These are phyloP conservation scores for Nakazawaea sp. DNA, from an alignment of 805 yeast genomes.

Conservation along the genomic window DNA sequence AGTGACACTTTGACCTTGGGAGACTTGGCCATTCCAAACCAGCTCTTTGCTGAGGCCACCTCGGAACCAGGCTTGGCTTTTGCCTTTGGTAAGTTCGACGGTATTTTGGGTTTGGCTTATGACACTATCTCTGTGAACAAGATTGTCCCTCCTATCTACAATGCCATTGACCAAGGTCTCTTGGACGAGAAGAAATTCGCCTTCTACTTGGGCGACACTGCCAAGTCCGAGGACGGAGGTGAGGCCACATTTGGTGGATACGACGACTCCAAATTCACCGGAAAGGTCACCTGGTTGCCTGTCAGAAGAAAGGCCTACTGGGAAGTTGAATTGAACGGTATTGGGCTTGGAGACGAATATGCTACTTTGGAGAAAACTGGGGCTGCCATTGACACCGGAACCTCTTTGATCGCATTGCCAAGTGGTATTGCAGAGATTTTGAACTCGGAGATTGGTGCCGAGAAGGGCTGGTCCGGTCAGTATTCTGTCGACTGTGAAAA, in stretches of 20 bases:
- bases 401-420: conserved; percentile 92
- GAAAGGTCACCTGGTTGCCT: conserved; percentile 92
- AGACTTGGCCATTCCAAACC: conserved; percentile 75
- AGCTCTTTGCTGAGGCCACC: conserved; percentile 96
- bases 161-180: conserved; percentile 75
- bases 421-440: conserved; percentile 92
- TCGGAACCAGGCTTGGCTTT: conserved; percentile 96
- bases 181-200: conserved; percentile 83
- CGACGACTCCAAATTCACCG: conserved; percentile 68
- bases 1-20: conserved; percentile 80
- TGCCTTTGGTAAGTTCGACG: conserved; percentile 98
- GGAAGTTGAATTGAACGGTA: conserved; percentile 92
- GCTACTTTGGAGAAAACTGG: conserved; percentile 80
- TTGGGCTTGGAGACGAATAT: conserved; percentile 87
- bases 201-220: conserved; percentile 80
- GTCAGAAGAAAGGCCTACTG: conserved; percentile 99
- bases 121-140: conserved; percentile 84
- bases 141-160: conserved; percentile 90
- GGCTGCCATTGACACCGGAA: conserved; percentile 98
- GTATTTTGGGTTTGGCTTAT: conserved; percentile 92
- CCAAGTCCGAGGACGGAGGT: conserved; percentile 73
- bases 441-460: conserved; percentile 95
- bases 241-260: conserved; percentile 94
- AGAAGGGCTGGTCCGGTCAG: conserved; percentile 96
- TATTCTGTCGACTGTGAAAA: conserved; percentile 85